These are phyloP conservation scores for Inga laurina DNA, from an alignment of 306 rosid genomes.

Conservation along the genomic window DNA sequence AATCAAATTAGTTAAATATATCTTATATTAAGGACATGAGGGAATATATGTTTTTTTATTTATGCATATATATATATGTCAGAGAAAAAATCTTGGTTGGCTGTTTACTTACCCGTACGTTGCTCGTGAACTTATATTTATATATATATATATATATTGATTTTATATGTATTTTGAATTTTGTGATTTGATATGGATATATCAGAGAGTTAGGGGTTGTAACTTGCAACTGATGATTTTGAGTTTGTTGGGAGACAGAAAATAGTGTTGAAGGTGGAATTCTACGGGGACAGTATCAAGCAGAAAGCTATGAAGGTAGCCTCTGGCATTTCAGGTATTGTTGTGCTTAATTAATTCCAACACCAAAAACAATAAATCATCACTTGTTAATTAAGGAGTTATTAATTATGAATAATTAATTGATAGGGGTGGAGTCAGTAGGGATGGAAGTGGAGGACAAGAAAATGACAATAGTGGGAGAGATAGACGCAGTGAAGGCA, in stretches of 20 bases:
- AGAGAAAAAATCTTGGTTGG: no score
- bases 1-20: no score
- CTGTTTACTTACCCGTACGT: neutral
- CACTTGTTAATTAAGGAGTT: no score
- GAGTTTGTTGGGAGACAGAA: constrained; percentile 40
- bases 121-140: neutral
- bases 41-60: no score
- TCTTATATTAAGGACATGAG: no score
- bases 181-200: neutral
- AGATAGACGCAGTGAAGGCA: neutral
- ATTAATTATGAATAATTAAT: no score
- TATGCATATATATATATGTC: no score
- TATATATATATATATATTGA: no score
- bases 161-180: neutral
- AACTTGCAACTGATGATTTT: neutral
- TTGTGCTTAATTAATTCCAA: neutral
- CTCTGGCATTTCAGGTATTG: constrained; percentile 40
- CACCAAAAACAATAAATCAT: no score
- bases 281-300: constrained; percentile 47
- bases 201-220: neutral
- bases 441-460: neutral
- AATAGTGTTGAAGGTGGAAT: constrained; percentile 50
- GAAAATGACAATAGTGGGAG: neutral
- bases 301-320: constrained; percentile 60
- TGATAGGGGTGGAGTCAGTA: neutral